Evolutionary conservation across 441 rosid species (phyloP).

Genomic region (Gossypium laxum): DNA sequence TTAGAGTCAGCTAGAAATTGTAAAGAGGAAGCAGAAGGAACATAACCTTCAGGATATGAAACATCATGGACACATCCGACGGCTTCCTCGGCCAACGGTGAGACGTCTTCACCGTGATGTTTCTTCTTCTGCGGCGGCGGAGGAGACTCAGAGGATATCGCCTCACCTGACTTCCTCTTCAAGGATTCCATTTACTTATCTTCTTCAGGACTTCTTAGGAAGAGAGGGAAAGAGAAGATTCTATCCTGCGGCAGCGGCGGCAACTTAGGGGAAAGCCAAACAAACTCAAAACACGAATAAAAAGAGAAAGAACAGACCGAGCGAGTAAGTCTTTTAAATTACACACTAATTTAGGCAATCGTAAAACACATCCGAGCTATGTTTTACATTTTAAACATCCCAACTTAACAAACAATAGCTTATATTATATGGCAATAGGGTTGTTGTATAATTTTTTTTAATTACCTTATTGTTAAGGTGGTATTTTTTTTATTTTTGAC

Average conservation of each 20-base stretch:
- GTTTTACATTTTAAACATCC: background rate
- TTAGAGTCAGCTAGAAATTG: constrained; percentile 19
- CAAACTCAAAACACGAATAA: background rate
- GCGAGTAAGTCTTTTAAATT: background rate
- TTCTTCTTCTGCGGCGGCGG: constrained; percentile 30
- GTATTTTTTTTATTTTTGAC: too few relatives aligned
- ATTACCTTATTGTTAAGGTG: too few relatives aligned
- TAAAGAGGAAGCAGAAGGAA: constrained; percentile 26
- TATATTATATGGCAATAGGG: background rate
- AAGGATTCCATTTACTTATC: constrained; percentile 36
- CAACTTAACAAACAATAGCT: too few relatives aligned
- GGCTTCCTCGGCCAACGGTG: constrained; percentile 23
- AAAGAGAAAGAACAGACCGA: background rate
- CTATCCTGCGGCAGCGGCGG: background rate
- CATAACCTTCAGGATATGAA: constrained; percentile 67
- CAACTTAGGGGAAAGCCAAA: background rate
- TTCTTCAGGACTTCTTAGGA: background rate
- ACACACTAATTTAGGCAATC: background rate
- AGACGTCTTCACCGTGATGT: constrained; percentile 34
- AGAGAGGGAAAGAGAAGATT: background rate
- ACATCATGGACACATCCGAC: constrained; percentile 75
- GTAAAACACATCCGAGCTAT: background rate
- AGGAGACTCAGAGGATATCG: constrained; percentile 23
- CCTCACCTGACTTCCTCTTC: constrained; percentile 52
- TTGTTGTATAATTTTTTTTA: background rate